Evolutionary conservation across 2,329 filamentous ascomycete genomes (phyloP), one percentile per base, ranked within the genome.

Genomic region (Dryadomyces quercus-mongolicae): DNA sequence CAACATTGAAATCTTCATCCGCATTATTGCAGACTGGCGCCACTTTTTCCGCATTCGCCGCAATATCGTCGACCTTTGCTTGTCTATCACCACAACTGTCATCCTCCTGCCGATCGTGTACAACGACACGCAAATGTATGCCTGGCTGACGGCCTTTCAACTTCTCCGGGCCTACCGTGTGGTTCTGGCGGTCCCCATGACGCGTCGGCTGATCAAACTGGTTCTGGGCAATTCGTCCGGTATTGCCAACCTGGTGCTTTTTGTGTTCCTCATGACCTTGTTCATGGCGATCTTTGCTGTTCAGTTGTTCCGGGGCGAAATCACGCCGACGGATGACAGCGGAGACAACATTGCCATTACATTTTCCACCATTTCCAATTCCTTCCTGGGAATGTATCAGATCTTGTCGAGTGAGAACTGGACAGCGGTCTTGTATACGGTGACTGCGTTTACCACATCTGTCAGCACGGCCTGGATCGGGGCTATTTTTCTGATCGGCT

Each of bases 361-460:
- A 0, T 98, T 98, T 66, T 83, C 82, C 65, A 88, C 88, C 43
- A 93, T 98, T 40, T 98, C 86, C 73, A 97, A 97, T 64, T 87
- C 90, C 0, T 98, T 98, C 64, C 74, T 98, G 16, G 93, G 91
- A 55, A 97, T 98, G 90, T 98, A 98, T 66, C 89, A 96, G 69
- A 82, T 98, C 34, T 73, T 98, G 47, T 96, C 93, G 10, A 96
- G 89, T 62, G 93, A 98, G 66, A 89, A 95, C 64, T 98, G 93
- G 93, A 98, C 94, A 0, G 71, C 71, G 0, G 86, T 96, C 48
- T 70, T 98, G 55, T 98, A 95, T 71, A 82, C 80, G 56, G 82
- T 91, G 44, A 95, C 90, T 0, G 72, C 78, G 6, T 85, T 81
- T 62, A 84, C 87, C 10, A 76, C 76, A 10, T 63, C 65, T 6